These are phyloP conservation scores for Puccinia polysora DNA, from an alignment of 1,284 basidiomycete genomes.

Conservation along the genomic window DNA sequence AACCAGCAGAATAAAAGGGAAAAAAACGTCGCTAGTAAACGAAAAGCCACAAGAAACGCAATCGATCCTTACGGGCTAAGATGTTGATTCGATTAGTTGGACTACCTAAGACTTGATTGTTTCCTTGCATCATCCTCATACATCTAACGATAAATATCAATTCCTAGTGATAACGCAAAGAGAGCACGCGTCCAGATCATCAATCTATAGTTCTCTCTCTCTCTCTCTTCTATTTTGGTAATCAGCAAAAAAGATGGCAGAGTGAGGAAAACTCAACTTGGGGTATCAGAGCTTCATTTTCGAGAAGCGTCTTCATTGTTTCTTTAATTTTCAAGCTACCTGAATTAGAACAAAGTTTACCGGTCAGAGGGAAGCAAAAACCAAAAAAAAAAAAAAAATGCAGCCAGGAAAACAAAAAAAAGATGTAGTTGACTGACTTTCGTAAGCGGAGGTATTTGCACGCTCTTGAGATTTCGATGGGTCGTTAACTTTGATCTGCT, in stretches of 20 bases:
- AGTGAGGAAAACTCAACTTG: no score
- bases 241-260: not conserved
- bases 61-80: constrained; percentile 59
- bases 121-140: constrained; percentile 64
- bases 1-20: not conserved
- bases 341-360: not conserved
- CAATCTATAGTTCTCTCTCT: no score
- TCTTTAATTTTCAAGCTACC: constrained; percentile 56
- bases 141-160: constrained; percentile 76
- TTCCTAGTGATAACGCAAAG: constrained; percentile 57
- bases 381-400: not conserved
- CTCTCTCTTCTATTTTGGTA: no score
- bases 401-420: no score
- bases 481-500: constrained; percentile 51
- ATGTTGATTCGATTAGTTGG: constrained; percentile 82
- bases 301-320: constrained; percentile 56
- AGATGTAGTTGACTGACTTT: constrained; percentile 24
- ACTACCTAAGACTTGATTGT: constrained; percentile 71
- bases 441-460: constrained; percentile 45
- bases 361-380: constrained; percentile 41
- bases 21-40: not conserved
- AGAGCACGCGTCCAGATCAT: not conserved
- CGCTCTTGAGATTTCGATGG: no score
- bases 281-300: constrained; percentile 57
- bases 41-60: not conserved